These are phyloP conservation scores for Rhodomyrtus psidioides DNA, from an alignment of 441 rosid genomes.

Conservation along the genomic window DNA sequence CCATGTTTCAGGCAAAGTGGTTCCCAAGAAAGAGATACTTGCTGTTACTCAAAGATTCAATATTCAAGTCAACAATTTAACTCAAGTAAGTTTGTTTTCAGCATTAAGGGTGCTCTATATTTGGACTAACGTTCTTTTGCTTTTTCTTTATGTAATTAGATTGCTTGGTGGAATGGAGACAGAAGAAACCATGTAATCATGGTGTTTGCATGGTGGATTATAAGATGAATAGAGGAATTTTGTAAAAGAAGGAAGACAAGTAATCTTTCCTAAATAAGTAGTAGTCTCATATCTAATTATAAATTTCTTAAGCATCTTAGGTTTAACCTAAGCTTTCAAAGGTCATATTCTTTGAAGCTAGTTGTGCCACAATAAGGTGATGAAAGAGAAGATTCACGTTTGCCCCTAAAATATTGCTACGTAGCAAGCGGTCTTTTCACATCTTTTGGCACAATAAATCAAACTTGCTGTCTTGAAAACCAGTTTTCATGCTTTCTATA, in stretches of 20 bases:
- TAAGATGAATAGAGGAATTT: neutral
- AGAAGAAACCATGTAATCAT: neutral
- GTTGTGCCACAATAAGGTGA: neutral
- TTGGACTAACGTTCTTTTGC: neutral
- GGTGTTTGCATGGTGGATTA: neutral
- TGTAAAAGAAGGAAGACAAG: neutral
- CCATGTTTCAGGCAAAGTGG: conserved; percentile 44
- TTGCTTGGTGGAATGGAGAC: neutral
- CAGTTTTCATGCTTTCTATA: neutral
- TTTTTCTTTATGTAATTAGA: neutral
- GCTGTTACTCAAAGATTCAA: conserved; percentile 69
- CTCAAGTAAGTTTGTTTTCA: conserved; percentile 53
- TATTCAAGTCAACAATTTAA: conserved; percentile 95
- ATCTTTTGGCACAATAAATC: neutral
- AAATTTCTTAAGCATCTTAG: neutral
- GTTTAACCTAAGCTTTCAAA: neutral
- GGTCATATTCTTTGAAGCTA: neutral
- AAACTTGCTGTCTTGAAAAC: neutral
- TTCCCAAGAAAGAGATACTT: conserved; percentile 56
- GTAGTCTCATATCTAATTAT: neutral
- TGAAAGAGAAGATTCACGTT: neutral
- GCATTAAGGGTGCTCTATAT: neutral
- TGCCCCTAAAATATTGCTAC: neutral
- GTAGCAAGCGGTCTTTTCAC: neutral
- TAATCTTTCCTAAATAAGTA: neutral